Percentiles rank a stretch among this genome's conserved stretches.
Evolutionary conservation across 192 early-diverging fungal genomes (phyloP).

Genomic region (Podila horticola): DNA sequence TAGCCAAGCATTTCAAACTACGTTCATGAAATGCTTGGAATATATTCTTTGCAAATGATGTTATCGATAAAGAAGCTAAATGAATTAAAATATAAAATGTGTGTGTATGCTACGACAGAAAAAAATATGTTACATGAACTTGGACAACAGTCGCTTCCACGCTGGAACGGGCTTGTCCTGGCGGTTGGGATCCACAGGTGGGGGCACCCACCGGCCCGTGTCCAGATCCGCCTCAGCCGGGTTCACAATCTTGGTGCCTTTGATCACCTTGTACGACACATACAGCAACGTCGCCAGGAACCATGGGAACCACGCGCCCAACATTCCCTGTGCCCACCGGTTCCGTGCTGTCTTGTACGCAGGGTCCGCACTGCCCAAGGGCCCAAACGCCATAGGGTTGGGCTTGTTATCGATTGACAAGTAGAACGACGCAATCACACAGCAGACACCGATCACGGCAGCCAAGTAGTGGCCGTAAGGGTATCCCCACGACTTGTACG

Average conservation of each 20-base stretch:
- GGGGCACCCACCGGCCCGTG: constrained; percentile 50
- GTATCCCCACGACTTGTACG: constrained; percentile 79
- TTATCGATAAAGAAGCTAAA: too few relatives aligned
- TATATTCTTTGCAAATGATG: too few relatives aligned
- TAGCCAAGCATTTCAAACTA: too few relatives aligned
- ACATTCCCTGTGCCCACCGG: constrained; percentile 56
- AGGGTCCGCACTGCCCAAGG: constrained; percentile 64
- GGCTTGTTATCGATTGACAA: constrained; percentile 56
- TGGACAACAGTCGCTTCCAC: constrained; percentile 16
- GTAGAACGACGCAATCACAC: constrained; percentile 65
- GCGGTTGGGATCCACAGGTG: constrained; percentile 6
- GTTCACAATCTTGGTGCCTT: constrained; percentile 70
- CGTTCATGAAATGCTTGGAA: too few relatives aligned
- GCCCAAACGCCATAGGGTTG: constrained; percentile 52
- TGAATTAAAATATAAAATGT: too few relatives aligned
- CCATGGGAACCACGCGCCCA: constrained; percentile 74
- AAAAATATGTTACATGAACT: constrained; percentile 7
- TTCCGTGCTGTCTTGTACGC: constrained; percentile 48
- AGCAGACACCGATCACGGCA: constrained; percentile 64
- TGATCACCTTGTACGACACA: constrained; percentile 72
- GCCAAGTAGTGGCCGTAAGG: constrained; percentile 80
- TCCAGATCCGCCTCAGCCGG: constrained; percentile 69
- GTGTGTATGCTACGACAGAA: too few relatives aligned
- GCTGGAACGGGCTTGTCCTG: constrained; percentile 8
- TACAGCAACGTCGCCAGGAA: constrained; percentile 67